Conservation (phyloP, 345 rosid genomes). For the Geranium brycei region DNA sequence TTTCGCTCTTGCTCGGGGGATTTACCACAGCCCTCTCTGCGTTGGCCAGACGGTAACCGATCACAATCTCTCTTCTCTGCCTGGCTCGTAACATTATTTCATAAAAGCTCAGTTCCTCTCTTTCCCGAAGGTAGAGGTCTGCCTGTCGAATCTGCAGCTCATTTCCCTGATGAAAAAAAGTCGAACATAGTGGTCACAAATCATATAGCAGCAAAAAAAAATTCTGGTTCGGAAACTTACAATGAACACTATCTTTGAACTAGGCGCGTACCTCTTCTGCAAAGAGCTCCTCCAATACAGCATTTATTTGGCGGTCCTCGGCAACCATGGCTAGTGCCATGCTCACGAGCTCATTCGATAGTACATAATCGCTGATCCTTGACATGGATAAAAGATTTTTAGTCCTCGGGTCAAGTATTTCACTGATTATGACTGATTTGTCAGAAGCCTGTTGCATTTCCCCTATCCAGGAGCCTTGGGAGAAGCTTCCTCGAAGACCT, state of each 20-base stretch:
- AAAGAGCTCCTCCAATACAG: constrained; percentile 57
- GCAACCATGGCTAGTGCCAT: constrained; percentile 84
- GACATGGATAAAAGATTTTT: constrained; percentile 56
- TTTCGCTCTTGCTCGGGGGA: constrained; percentile 40
- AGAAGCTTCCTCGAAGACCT: constrained; percentile 33
- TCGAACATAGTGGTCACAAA: not conserved
- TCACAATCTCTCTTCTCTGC: constrained; percentile 47
- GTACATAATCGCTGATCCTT: constrained; percentile 59
- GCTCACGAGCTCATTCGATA: constrained; percentile 70
- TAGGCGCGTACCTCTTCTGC: constrained; percentile 52
- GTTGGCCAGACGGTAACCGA: constrained; percentile 42
- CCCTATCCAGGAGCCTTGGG: constrained; percentile 58
- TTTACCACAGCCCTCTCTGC: constrained; percentile 56
- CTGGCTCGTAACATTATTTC: constrained; percentile 45
- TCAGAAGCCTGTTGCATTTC: constrained; percentile 78
- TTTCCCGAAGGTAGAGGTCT: constrained; percentile 38
- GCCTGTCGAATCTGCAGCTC: constrained; percentile 59
- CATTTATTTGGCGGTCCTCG: constrained; percentile 62
- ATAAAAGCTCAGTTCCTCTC: constrained; percentile 56
- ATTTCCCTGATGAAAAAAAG: constrained; percentile 35
- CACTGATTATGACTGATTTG: constrained; percentile 56
- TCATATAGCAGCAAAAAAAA: not conserved
- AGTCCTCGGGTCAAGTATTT: constrained; percentile 64
- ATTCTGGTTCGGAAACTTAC: not conserved
- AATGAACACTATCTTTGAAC: not conserved